phyloP scores from a whole-genome alignment of 352 stramenopile genomes.

The Blastocystis sp. region DNA sequence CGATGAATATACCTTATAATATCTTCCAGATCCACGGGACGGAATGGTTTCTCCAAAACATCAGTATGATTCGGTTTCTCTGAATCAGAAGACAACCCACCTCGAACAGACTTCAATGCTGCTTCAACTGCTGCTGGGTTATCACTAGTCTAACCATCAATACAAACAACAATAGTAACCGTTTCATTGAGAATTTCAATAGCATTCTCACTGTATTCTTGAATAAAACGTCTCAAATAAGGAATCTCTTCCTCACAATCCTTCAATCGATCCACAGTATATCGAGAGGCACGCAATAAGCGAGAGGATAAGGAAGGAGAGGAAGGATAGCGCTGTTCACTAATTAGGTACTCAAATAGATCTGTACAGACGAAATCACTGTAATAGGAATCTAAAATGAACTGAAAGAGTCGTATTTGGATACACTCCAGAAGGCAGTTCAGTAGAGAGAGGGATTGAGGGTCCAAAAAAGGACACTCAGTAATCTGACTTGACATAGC shows the following conservation, averaged over 20 bases:
- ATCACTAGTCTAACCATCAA: neutral
- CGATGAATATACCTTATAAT: conserved; percentile 34
- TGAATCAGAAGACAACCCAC: neutral
- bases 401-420: conserved; percentile 22
- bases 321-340: neutral
- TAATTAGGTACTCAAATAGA: conserved; percentile 62
- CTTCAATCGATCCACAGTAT: conserved; percentile 34
- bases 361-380: conserved; percentile 34
- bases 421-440: neutral
- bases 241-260: conserved; percentile 47
- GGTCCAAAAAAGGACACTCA: neutral
- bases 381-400: conserved; percentile 1
- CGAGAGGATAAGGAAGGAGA: neutral
- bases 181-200: neutral
- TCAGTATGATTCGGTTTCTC: neutral
- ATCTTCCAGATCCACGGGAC: conserved; percentile 10
- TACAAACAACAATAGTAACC: neutral
- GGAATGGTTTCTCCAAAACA: neutral
- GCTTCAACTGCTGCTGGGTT: neutral
- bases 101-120: neutral
- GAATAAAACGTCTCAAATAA: conserved; percentile 45
- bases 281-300: neutral
- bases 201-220: conserved; percentile 51
- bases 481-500: neutral
- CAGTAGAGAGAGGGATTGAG: neutral